Percentiles rank a stretch among this genome's conserved stretches.
These are phyloP conservation scores for Sarocladium oryzae DNA, from an alignment of 2,329 filamentous ascomycete species.

Conservation along the genomic window DNA sequence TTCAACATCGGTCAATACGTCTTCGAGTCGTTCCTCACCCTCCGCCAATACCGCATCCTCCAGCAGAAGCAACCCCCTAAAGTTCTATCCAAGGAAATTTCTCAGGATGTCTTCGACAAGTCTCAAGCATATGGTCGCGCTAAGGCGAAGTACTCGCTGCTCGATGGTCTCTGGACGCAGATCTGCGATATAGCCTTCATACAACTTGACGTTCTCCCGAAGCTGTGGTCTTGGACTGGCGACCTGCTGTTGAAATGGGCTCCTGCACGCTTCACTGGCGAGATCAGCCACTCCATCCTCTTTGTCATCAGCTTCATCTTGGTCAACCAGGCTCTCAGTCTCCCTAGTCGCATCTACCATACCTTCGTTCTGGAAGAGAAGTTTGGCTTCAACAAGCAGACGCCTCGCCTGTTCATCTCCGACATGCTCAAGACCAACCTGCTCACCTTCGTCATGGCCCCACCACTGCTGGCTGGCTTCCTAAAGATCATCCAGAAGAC, in stretches of 20 bases:
- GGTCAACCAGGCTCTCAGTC: slow-evolving; percentile 69
- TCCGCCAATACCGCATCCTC: slow-evolving; percentile 84
- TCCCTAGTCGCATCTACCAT: slow-evolving; percentile 83
- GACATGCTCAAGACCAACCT: slow-evolving; percentile 90
- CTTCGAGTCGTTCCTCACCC: slow-evolving; percentile 81
- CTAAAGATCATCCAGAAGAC: slow-evolving; percentile 92
- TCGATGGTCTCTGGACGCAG: slow-evolving; percentile 77
- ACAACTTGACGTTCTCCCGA: slow-evolving; percentile 83
- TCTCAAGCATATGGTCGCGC: slow-evolving; percentile 93
- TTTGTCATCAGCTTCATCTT: slow-evolving; percentile 86
- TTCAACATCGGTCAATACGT: slow-evolving; percentile 90
- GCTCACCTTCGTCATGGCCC: slow-evolving; percentile 70
- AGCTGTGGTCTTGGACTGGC: slow-evolving; percentile 81
- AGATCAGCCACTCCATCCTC: slow-evolving; percentile 87
- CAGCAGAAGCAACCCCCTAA: slow-evolving; percentile 74
- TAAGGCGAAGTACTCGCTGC: slow-evolving; percentile 83
- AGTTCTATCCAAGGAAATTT: slow-evolving; percentile 82
- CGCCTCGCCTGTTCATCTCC: slow-evolving; percentile 75
- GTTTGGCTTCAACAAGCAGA: slow-evolving; percentile 99
- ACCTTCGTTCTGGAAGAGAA: slow-evolving; percentile 95
- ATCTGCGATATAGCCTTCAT: slow-evolving; percentile 85
- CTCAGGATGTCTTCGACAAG: slow-evolving; percentile 87
- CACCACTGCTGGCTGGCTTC: slow-evolving; percentile 87
- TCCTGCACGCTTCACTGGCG: slow-evolving; percentile 74
- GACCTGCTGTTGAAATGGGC: slow-evolving; percentile 65